Conservation (phyloP, 2,329 filamentous ascomycete species). For the Ceratocystis destructans region DNA sequence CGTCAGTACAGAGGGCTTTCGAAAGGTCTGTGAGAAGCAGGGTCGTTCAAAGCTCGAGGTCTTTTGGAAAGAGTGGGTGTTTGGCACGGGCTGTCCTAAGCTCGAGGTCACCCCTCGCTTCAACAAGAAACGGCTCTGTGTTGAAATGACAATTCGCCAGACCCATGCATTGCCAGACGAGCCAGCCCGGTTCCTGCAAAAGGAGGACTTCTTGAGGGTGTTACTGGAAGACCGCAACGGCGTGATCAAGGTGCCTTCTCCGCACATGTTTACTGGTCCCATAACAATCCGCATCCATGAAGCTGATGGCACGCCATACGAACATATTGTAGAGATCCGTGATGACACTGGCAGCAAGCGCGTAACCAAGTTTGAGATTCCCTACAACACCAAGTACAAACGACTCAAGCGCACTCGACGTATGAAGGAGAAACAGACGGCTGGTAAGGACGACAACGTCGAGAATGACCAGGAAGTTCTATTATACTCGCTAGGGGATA, state of each 20-base stretch:
- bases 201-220: constrained; percentile 67
- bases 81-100: constrained; percentile 72
- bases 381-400: constrained; percentile 99
- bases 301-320: constrained; percentile 93
- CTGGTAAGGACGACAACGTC: constrained; percentile 26
- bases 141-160: constrained; percentile 82
- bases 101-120: constrained; percentile 81
- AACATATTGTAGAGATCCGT: constrained; percentile 92
- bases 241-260: constrained; percentile 54
- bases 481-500: constrained; percentile 77
- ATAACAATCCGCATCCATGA: constrained; percentile 98
- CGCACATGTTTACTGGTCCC: constrained; percentile 78
- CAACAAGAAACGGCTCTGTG: constrained; percentile 93
- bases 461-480: constrained; percentile 44
- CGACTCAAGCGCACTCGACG: constrained; percentile 77
- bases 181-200: constrained; percentile 37
- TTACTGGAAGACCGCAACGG: constrained; percentile 64
- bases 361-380: constrained; percentile 71
- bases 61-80: constrained; percentile 91
- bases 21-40: constrained; percentile 73
- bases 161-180: constrained; percentile 37
- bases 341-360: constrained; percentile 57
- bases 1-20: constrained; percentile 61
- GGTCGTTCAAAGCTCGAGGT: constrained; percentile 74
- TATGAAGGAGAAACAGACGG: constrained; percentile 57